Conservation (phyloP, 1,284 basidiomycete species). For the Pseudozyma sp. region DNA sequence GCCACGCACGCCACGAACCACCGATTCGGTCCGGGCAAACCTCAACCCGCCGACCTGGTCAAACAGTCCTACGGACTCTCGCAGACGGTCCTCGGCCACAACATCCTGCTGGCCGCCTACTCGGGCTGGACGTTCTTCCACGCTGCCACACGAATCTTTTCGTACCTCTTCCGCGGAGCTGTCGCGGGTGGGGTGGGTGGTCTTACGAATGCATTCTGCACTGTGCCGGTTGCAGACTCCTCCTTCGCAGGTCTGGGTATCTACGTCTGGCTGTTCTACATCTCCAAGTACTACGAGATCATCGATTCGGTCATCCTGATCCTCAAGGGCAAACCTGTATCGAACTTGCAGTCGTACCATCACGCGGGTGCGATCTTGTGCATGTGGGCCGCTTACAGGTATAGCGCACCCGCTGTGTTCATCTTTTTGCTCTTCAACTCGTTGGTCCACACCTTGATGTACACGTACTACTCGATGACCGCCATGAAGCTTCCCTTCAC, state of each 20-base stretch:
- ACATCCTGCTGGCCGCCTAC: constrained; percentile 65
- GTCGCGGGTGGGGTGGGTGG: constrained; percentile 47
- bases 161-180: constrained; percentile 39
- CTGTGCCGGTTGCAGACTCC: constrained; percentile 60
- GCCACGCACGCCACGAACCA: constrained; percentile 49
- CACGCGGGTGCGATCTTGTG: constrained; percentile 64
- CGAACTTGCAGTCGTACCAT: constrained; percentile 60
- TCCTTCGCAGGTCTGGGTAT: constrained; percentile 57
- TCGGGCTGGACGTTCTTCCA: constrained; percentile 59
- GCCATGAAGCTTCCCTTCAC: constrained; percentile 66
- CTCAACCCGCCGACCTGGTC: constrained; percentile 50
- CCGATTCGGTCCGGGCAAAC: constrained; percentile 47
- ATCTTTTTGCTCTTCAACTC: constrained; percentile 57
- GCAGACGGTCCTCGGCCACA: constrained; percentile 63
- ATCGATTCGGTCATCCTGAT: constrained; percentile 68
- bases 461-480: constrained; percentile 66
- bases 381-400: constrained; percentile 67
- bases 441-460: constrained; percentile 55
- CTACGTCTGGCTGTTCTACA: constrained; percentile 67
- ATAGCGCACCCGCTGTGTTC: constrained; percentile 55
- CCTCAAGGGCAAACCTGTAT: constrained; percentile 68
- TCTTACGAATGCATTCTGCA: constrained; percentile 65
- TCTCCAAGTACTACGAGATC: constrained; percentile 68
- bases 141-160: constrained; percentile 35
- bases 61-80: constrained; percentile 44